phyloP scores from a whole-genome alignment of 768 basidiomycete genomes.

The Serendipita sp. region DNA sequence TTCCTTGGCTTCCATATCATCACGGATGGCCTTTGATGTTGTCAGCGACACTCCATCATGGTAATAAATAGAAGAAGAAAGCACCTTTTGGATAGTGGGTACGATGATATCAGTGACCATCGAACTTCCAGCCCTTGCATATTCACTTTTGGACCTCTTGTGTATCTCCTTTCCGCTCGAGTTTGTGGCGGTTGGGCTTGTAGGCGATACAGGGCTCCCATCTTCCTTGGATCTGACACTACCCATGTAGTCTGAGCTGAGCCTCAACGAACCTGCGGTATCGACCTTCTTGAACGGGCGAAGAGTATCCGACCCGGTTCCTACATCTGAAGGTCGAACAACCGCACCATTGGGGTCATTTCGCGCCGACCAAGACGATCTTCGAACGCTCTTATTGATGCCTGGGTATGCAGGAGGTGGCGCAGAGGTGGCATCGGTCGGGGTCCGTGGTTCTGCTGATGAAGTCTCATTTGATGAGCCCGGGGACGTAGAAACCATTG shows the following conservation, averaged over 20 bases:
- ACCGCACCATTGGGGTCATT: conserved; percentile 53
- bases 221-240: conserved; percentile 39
- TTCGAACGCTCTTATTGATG: conserved; percentile 20
- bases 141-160: conserved; percentile 37
- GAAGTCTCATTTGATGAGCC: conserved; percentile 29
- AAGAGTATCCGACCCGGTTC: conserved; percentile 71
- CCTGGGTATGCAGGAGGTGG: conserved; percentile 45
- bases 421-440: conserved; percentile 17
- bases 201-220: conserved; percentile 20
- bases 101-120: conserved; percentile 76
- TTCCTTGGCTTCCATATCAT: conserved; percentile 72
- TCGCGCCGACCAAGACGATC: conserved; percentile 67
- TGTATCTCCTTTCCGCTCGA: conserved; percentile 19
- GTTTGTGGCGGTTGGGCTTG: conserved; percentile 26
- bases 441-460: conserved; percentile 24
- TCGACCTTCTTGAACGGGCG: conserved; percentile 89
- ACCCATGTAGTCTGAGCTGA: conserved; percentile 71
- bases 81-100: conserved; percentile 59
- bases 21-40: conserved; percentile 12
- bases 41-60: background rate
- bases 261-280: conserved; percentile 50
- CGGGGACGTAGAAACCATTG: conserved; percentile 22
- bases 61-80: conserved; percentile 14
- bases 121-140: conserved; percentile 42
- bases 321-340: conserved; percentile 67